These are phyloP conservation scores for Penicillium sp. DNA, from an alignment of 2,329 filamentous ascomycete genomes.

Conservation along the genomic window DNA sequence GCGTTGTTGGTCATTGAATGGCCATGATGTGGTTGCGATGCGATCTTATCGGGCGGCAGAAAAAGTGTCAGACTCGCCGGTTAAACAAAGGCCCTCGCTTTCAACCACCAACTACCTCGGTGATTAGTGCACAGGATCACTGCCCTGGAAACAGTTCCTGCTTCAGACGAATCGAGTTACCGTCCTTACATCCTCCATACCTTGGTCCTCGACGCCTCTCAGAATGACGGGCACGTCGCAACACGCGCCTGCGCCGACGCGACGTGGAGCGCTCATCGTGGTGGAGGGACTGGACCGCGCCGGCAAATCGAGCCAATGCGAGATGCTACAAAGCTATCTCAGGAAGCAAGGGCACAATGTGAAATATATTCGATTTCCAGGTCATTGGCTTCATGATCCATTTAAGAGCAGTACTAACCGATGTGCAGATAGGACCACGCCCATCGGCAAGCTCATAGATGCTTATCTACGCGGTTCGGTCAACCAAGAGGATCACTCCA, in stretches of 20 bases:
- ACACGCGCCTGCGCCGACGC: constrained; percentile 12
- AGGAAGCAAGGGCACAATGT: constrained; percentile 50
- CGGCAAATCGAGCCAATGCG: constrained; percentile 88
- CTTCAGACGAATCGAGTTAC: neutral
- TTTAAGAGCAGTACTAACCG: constrained; percentile 8
- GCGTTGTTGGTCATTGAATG: constrained; percentile 13
- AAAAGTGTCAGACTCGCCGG: constrained; percentile 7
- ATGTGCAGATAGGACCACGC: constrained; percentile 67
- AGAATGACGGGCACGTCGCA: constrained; percentile 14
- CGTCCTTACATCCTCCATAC: neutral
- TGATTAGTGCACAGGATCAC: neutral
- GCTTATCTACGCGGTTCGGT: constrained; percentile 68
- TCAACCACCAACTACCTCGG: neutral
- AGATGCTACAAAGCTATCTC: constrained; percentile 57
- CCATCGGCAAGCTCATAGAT: constrained; percentile 84
- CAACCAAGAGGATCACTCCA: constrained; percentile 78
- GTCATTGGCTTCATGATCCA: constrained; percentile 35
- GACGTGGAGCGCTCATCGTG: constrained; percentile 69
- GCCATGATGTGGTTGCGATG: constrained; percentile 5
- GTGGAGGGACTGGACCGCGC: constrained; percentile 86
- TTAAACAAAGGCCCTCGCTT: constrained; percentile 7
- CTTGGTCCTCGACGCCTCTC: neutral
- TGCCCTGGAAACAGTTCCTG: neutral
- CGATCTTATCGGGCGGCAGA: constrained; percentile 21
- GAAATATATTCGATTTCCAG: constrained; percentile 62